phyloP scores from a whole-genome alignment of 805 yeast genomes.

The Wickerhamiella shivajii region DNA sequence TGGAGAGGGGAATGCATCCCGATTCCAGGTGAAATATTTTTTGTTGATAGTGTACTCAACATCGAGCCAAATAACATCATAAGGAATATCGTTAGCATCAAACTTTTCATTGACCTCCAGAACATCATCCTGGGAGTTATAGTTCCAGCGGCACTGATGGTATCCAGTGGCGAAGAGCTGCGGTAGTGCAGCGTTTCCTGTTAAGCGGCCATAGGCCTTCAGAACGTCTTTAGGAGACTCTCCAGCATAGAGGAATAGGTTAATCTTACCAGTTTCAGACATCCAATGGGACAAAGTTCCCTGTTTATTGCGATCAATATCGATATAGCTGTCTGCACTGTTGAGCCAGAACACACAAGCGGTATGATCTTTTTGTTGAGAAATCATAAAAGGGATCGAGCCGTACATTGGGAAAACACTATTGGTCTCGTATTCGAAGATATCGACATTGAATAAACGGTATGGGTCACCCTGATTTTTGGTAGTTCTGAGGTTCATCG shows the following conservation, averaged over 20 bases:
- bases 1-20: slow-evolving; percentile 60
- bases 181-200: slow-evolving; percentile 67
- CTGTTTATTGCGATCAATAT: slow-evolving; percentile 32
- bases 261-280: slow-evolving; percentile 77
- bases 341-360: slow-evolving; percentile 85
- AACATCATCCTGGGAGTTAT: slow-evolving; percentile 77
- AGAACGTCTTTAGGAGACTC: slow-evolving; percentile 41
- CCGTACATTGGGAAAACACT: slow-evolving; percentile 91
- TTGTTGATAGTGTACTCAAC: slow-evolving; percentile 79
- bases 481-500: slow-evolving; percentile 62
- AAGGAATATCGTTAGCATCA: slow-evolving; percentile 65
- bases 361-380: slow-evolving; percentile 40
- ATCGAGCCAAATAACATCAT: slow-evolving; percentile 89
- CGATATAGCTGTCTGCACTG: slow-evolving; percentile 84
- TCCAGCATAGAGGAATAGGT: slow-evolving; percentile 54
- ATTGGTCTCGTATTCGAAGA: slow-evolving; percentile 78
- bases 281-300: slow-evolving; percentile 69
- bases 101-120: slow-evolving; percentile 52
- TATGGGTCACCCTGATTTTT: slow-evolving; percentile 40
- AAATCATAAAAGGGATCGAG: slow-evolving; percentile 75
- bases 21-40: slow-evolving; percentile 86
- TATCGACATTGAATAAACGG: slow-evolving; percentile 82
- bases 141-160: slow-evolving; percentile 97
- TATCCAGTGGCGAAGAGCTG: slow-evolving; percentile 69
- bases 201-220: slow-evolving; percentile 45